Evolutionary conservation across 2,329 filamentous ascomycete genomes (phyloP).

Genomic region (Cytospora leucostoma): DNA sequence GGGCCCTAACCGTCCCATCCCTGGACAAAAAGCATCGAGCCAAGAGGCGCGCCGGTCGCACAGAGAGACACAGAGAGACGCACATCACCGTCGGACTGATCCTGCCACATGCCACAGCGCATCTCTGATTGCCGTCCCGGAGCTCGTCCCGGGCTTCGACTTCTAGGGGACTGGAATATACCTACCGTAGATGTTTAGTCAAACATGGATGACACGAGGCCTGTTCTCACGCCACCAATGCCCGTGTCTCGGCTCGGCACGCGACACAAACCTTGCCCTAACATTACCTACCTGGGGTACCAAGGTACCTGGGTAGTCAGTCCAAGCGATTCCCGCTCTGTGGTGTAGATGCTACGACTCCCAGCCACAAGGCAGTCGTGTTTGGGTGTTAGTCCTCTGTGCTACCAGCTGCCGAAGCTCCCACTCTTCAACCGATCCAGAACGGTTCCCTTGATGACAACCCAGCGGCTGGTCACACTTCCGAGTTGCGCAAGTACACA

Average conservation of each 20-base stretch:
- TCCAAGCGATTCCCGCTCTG: too few species aligned
- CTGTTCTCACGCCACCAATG: neutral
- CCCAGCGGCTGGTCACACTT: neutral
- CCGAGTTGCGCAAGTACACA: neutral
- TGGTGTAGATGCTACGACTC: neutral
- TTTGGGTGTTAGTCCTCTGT: too few species aligned
- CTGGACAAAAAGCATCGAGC: neutral
- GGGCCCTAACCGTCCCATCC: neutral
- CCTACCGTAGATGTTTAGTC: neutral
- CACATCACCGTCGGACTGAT: neutral
- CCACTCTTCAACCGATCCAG: neutral
- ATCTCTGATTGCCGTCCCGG: neutral
- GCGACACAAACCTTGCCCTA: neutral
- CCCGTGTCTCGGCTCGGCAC: constrained; percentile 1
- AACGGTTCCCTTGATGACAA: too few species aligned
- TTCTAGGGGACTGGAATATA: neutral
- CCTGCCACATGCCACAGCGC: neutral
- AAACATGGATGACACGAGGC: neutral
- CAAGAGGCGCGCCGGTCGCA: neutral
- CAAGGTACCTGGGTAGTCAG: too few species aligned
- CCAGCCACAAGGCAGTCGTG: neutral
- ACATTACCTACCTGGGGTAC: neutral
- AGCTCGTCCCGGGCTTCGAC: neutral
- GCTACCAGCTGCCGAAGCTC: too few species aligned
- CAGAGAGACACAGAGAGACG: neutral